These are phyloP conservation scores for Leccinum griseonigrum DNA, from an alignment of 1,284 basidiomycete species.

Conservation along the genomic window DNA sequence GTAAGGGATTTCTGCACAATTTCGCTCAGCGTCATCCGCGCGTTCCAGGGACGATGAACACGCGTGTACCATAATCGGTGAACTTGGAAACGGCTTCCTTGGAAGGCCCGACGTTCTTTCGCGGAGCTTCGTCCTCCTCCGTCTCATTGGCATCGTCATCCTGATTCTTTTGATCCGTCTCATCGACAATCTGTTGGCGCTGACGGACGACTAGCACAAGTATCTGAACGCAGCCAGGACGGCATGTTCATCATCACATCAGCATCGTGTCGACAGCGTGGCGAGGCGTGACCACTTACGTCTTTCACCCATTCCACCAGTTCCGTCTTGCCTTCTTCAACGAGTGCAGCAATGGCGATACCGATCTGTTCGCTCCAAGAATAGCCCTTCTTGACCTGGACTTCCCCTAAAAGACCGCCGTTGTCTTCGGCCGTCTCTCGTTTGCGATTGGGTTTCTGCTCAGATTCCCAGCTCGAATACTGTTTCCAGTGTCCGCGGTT, in stretches of 20 bases:
- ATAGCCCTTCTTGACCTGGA: constrained; percentile 84
- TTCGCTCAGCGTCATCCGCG: constrained; percentile 2
- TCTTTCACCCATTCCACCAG: constrained; percentile 80
- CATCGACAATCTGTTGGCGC: constrained; percentile 68
- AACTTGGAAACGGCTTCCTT: constrained; percentile 71
- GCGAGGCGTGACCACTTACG: constrained; percentile 43
- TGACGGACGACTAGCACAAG: constrained; percentile 64
- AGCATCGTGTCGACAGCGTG: constrained; percentile 24
- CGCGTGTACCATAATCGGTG: constrained; percentile 67
- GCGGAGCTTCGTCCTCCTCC: constrained; percentile 36
- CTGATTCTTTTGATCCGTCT: constrained; percentile 54
- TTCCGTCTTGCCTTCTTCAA: constrained; percentile 61
- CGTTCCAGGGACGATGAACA: background rate
- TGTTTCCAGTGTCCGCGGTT: constrained; percentile 84
- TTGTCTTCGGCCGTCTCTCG: constrained; percentile 43
- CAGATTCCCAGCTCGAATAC: constrained; percentile 79
- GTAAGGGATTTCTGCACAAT: constrained; percentile 65
- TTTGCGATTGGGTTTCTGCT: constrained; percentile 47
- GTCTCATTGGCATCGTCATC: constrained; percentile 44
- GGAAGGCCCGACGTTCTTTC: constrained; percentile 52
- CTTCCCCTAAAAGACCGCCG: constrained; percentile 55
- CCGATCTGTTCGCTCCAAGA: constrained; percentile 90
- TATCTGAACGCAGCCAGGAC: constrained; percentile 47
- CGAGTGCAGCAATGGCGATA: constrained; percentile 74
- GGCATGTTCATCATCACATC: constrained; percentile 10